Evolutionary conservation across 2,329 filamentous ascomycete genomes (phyloP), one percentile per base, ranked within the genome.

Genomic region (Rugonectria rugulosa): DNA sequence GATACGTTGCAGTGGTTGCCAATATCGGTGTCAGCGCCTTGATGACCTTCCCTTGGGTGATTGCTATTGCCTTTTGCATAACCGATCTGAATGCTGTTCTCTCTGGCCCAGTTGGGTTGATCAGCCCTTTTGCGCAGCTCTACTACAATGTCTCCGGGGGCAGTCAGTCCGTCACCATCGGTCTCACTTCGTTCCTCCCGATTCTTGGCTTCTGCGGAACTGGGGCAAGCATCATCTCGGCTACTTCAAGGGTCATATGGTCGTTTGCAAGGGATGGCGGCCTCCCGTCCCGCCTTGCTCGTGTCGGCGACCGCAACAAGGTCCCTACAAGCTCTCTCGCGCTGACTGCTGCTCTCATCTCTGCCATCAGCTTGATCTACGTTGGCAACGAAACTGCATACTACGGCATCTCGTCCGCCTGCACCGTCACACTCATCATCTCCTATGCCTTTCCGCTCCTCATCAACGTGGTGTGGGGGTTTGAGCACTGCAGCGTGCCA

Each of bases 91-190:
- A 49, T 7, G 40, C 38, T 10, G 37, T 55, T 3, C 32, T 55
- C 1, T 17, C 26, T 6, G 45, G 52, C 2, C 52, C 52, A 20
- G 52, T 49, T 11, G 44, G 44, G 5, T 24, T 29, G 11, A 48
- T 55, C 14, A 55, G 52, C 11, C 52, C 52, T 2, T 42, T 55
- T 24, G 44, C 52, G 10, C 52, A 55, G 23, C n/a, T 55, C 3
- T 48, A 26, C 31, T 55, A 55, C 44, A 55, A 55, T 8, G 45
- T 50, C n/a, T 55, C 52, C 4, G 52, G 52, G 11, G 52, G 44
- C 5, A 55, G 31, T 8, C 52, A 48, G 26, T 44, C 52, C 1
- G 52, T 23, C 3, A 55, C 52, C 4, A 49, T 55, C 6, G 52
- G 52, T 1, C n/a, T 55, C 21, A 55, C 52, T 8, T 10, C 37